A percentile compares a stretch with the other conserved stretches of the same genome.
Evolutionary conservation across 2,329 filamentous ascomycete species (phyloP).

Genomic region (Pseudogymnoascus sp.): DNA sequence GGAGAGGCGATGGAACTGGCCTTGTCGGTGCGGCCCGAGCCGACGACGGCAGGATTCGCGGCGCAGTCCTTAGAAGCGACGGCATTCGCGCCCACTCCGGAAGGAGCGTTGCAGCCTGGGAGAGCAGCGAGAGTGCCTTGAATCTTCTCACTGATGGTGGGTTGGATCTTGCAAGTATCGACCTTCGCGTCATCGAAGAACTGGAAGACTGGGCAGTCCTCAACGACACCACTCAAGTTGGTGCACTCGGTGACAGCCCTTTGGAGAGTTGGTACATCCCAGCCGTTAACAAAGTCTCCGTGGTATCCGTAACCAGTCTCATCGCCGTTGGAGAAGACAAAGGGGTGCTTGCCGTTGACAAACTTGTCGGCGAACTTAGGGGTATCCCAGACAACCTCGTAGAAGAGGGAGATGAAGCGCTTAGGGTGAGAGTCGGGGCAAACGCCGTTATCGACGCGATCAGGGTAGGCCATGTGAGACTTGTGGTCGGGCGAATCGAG

Average conservation of each 20-base stretch:
- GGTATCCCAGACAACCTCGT: constrained; percentile 51
- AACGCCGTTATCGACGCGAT: constrained; percentile 37
- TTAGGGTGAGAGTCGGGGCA: constrained; percentile 47
- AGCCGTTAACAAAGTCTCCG: constrained; percentile 55
- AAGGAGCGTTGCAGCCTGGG: constrained; percentile 49
- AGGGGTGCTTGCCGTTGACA: constrained; percentile 39
- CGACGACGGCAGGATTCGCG: constrained; percentile 19
- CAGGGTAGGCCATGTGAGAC: constrained; percentile 50
- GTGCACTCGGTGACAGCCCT: constrained; percentile 44
- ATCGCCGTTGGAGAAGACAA: constrained; percentile 47
- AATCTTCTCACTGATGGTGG: constrained; percentile 38
- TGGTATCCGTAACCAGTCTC: constrained; percentile 49
- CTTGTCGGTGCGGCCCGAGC: not conserved
- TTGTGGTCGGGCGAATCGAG: constrained; percentile 49
- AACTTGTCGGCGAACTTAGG: constrained; percentile 43
- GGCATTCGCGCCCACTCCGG: constrained; percentile 36
- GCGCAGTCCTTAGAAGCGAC: constrained; percentile 37
- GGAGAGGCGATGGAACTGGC: not conserved
- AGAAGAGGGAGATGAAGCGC: constrained; percentile 53
- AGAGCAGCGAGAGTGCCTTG: constrained; percentile 40
- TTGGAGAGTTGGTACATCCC: constrained; percentile 46
- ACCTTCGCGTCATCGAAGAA: constrained; percentile 49
- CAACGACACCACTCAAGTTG: constrained; percentile 36
- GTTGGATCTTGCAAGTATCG: constrained; percentile 44
- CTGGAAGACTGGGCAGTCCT: constrained; percentile 36